Base-by-base conservation (phyloP, 1,284 basidiomycete species). In the Tylopilus orsonianus region DNA sequence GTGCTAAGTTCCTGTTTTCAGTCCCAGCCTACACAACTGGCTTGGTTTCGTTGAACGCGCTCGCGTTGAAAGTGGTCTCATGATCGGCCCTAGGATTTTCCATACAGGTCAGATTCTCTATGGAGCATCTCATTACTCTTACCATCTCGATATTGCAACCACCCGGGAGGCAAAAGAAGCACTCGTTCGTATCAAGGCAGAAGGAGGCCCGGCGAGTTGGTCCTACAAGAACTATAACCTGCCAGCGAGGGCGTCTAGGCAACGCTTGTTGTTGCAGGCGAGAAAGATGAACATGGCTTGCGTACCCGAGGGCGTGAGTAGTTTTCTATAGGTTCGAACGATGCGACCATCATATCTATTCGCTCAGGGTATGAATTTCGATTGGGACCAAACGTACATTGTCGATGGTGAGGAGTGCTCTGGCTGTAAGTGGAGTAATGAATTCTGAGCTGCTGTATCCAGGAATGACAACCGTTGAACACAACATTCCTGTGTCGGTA, bases 401-500 rank as follows among this genome's bases (percentile, higher is more conserved):
- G 66, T 84, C 20, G 85, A 87, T 56, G 85, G 85, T 80, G 54
- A 53, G 69, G 54, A 9, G 33, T 19, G n/a, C 5, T 23, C 5
- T 22, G 40, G 16, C 5, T 19, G 8, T 19, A 12, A n/a, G 19
- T 13, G 29, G 4, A 13, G 4, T 13, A 4, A 9, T 32, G 27
- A 7, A 23, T 33, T 42, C 37, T 62, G 44, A 64, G 27, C 4
- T 41, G 10, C 19, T 3, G 3, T 20, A 33, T 24, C 7, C 44
- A 87, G 85, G 85, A 13, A 88, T 88, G 85, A 87, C 85, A 1
- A 87, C 85, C 0, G 67, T 87, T n/a, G 86, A 88, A 59, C 85
- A 88, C 55, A 69, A 81, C 8, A 59, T 88, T 18, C 86, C 86
- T 4, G 69, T 86, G 5, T 77, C 85, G 1, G 66, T 68, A 14